Base-by-base conservation (phyloP, 2,329 filamentous ascomycete species). In the Cercospora berteroae region DNA sequence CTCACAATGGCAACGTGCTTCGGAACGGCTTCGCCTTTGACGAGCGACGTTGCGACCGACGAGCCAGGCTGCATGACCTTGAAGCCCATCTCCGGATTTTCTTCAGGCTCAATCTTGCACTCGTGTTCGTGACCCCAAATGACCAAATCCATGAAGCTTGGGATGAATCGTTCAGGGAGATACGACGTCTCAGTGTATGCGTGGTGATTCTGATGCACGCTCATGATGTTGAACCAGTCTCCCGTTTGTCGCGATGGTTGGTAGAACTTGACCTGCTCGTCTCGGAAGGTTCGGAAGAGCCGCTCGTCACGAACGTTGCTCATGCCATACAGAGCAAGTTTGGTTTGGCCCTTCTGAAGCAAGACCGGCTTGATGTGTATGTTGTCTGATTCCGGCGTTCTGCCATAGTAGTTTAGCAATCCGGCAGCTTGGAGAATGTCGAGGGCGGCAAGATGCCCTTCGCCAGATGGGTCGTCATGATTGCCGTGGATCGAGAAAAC, bases 401-500 rank as follows among this genome's bases (percentile, higher is more conserved):
- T 90, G 2, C 95, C 95, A 78, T 95, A 99, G 81, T 98, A 99
- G 79, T 99, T 99, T 74, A 99, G 84, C 13, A 99, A 82, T 0
- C 95, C 95, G 0, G 94, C 93, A 1, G 95, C 90, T 78, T 98
- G 93, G 4, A 99, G 85, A 16, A 99, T 81, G 78, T 99, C 95
- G 10, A 99, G 85, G 0, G 94, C 94, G 70, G 95, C 96, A 71
- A 90, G 90, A 77, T 96, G 92, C 10, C 94, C 95, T 75, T 97
- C 94, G 31, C 95, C 95, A n/a, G 94, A 96, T 0, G 95, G 95
- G 77, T 99, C 95, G 76, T 99, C 95, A 77, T 99, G 95, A 76
- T 99, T 99, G 56, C 95, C 95, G 75, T 99, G 96, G 48, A 99
- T 99, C 0, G 94, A 97, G 77, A 99, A 99, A 29, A 99, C 93